Conservation (phyloP, 2,329 filamentous ascomycete genomes). For the Arthrocladium fulminans region DNA sequence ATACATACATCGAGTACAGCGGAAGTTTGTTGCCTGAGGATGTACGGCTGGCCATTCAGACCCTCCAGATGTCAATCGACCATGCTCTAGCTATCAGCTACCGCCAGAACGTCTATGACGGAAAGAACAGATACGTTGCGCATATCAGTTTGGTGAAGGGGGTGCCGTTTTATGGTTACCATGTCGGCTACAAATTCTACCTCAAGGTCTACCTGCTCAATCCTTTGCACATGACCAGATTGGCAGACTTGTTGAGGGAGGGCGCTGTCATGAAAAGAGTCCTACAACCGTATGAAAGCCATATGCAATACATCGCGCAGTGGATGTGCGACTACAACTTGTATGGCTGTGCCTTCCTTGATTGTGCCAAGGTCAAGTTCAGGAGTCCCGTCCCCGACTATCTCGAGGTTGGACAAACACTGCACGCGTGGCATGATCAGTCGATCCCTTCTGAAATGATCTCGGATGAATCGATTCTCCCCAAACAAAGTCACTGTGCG, state of each 20-base stretch:
- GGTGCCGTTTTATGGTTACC: slow-evolving; percentile 89
- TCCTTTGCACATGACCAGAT: slow-evolving; percentile 72
- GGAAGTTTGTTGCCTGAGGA: slow-evolving; percentile 58
- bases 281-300: slow-evolving; percentile 89
- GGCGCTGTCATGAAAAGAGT: slow-evolving; percentile 74
- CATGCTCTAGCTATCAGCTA: slow-evolving; percentile 82
- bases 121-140: slow-evolving; percentile 67
- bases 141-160: slow-evolving; percentile 89
- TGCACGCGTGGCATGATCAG: slow-evolving; percentile 70
- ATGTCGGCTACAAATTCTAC: slow-evolving; percentile 84
- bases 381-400: slow-evolving; percentile 65
- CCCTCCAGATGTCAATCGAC: slow-evolving; percentile 78
- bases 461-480: slow-evolving; percentile 55
- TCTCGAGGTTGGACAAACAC: slow-evolving; percentile 50
- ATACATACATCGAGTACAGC: slow-evolving; percentile 82
- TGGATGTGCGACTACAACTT: slow-evolving; percentile 99
- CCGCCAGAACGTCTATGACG: slow-evolving; percentile 62
- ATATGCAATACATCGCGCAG: slow-evolving; percentile 83
- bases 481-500: slow-evolving; percentile 75
- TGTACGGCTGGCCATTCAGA: slow-evolving; percentile 66
- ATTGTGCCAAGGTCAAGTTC: slow-evolving; percentile 62
- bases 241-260: slow-evolving; percentile 78
- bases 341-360: slow-evolving; percentile 84
- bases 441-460: slow-evolving; percentile 55
- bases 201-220: slow-evolving; percentile 94